Evolutionary conservation across 768 basidiomycete genomes (phyloP).

Genomic region (Trichaptum fuscoviolaceum): DNA sequence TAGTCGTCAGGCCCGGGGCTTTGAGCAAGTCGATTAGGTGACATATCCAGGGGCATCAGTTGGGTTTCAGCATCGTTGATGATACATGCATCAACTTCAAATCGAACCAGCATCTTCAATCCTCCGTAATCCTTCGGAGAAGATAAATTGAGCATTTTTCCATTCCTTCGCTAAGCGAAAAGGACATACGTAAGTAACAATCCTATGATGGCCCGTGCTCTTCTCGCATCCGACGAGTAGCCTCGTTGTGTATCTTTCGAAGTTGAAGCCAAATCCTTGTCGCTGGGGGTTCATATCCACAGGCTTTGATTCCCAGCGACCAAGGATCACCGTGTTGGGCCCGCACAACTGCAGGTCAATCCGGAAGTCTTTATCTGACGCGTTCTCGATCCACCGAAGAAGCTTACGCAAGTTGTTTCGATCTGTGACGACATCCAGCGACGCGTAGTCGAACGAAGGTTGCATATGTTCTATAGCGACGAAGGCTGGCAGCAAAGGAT

Average conservation of each 20-base stretch:
- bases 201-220: slow-evolving; percentile 54
- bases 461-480: slow-evolving; percentile 42
- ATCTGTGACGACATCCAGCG: slow-evolving; percentile 51
- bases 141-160: too few species aligned
- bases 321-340: slow-evolving; percentile 51
- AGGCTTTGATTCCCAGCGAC: slow-evolving; percentile 47
- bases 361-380: slow-evolving; percentile 40
- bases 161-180: too few species aligned
- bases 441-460: slow-evolving; percentile 28
- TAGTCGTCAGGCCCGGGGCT: slow-evolving; percentile 10
- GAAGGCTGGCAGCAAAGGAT: slow-evolving; percentile 49
- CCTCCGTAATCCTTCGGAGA: slow-evolving; percentile 47
- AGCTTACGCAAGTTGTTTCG: slow-evolving; percentile 64
- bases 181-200: slow-evolving; percentile 53
- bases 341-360: slow-evolving; percentile 67
- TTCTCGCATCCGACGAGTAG: slow-evolving; percentile 42
- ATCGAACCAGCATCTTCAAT: slow-evolving; percentile 53
- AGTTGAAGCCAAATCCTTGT: slow-evolving; percentile 50
- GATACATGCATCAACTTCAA: slow-evolving; percentile 44
- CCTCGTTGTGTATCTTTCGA: slow-evolving; percentile 52
- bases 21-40: not conserved
- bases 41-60: not conserved
- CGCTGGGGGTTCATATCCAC: slow-evolving; percentile 25
- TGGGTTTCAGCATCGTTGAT: slow-evolving; percentile 6
- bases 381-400: slow-evolving; percentile 43